Evolutionary conservation across 495 filamentous ascomycete genomes (phyloP).

Genomic region (Parmelia sp.): DNA sequence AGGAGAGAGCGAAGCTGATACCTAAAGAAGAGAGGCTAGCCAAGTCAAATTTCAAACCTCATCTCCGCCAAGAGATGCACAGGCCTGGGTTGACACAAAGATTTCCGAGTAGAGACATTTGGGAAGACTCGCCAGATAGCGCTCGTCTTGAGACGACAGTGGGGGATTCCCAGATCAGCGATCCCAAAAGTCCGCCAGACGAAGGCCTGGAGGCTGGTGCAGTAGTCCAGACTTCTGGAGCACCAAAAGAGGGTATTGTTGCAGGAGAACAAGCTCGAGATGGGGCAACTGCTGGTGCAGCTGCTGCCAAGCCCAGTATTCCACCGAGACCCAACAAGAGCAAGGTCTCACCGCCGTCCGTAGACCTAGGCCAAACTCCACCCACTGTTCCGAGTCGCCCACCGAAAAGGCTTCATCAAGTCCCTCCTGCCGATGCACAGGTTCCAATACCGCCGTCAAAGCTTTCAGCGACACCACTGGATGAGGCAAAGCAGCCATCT

Average conservation of each 20-base stretch:
- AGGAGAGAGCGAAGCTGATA: slow-evolving; percentile 43
- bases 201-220: slow-evolving; percentile 28
- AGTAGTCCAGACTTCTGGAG: slow-evolving; percentile 25
- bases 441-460: slow-evolving; percentile 25
- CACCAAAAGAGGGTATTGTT: slow-evolving; percentile 20
- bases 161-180: slow-evolving; percentile 50
- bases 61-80: slow-evolving; percentile 36
- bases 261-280: slow-evolving; percentile 25
- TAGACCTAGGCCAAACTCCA: slow-evolving; percentile 18
- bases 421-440: slow-evolving; percentile 33
- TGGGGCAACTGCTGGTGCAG: slow-evolving; percentile 31
- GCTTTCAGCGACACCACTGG: slow-evolving; percentile 15
- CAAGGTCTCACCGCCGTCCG: slow-evolving; percentile 30
- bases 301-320: slow-evolving; percentile 35
- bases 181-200: slow-evolving; percentile 29
- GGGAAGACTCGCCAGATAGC: slow-evolving; percentile 91
- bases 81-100: slow-evolving; percentile 58
- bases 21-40: slow-evolving; percentile 42
- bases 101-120: slow-evolving; percentile 92
- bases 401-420: slow-evolving; percentile 33
- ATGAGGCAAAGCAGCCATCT: slow-evolving; percentile 31
- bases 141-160: slow-evolving; percentile 76
- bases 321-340: slow-evolving; percentile 37
- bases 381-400: slow-evolving; percentile 28
- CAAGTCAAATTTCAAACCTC: slow-evolving; percentile 38